Evolutionary conservation across 2,329 filamentous ascomycete species (phyloP).

Genomic region (Leptographium lundbergii): DNA sequence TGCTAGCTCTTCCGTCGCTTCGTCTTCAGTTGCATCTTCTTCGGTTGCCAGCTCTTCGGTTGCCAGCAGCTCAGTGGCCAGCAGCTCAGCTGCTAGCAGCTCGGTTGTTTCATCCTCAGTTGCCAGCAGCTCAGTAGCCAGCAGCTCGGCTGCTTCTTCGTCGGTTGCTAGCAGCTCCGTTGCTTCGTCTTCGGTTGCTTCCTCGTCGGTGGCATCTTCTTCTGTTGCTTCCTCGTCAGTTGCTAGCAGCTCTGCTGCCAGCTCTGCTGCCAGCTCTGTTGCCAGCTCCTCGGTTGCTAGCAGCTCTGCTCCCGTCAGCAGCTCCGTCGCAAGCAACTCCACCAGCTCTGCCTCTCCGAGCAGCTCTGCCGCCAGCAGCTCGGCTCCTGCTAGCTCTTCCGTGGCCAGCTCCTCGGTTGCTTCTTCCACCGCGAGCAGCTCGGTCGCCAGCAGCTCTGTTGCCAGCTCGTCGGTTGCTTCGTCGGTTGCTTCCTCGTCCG

Average conservation of each 20-base stretch:
- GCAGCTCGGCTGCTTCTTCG: not conserved
- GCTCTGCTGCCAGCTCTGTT: not conserved
- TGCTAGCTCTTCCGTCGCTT: not conserved
- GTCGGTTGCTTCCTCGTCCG: not conserved
- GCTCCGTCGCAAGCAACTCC: not conserved
- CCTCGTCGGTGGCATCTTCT: not conserved
- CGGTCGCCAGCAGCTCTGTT: not conserved
- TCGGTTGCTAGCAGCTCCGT: not conserved
- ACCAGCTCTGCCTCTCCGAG: not conserved
- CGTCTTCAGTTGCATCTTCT: not conserved
- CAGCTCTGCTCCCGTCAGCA: not conserved
- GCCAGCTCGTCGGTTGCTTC: too few relatives aligned
- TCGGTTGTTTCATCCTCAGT: not conserved
- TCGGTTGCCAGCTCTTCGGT: not conserved
- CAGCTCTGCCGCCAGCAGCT: not conserved
- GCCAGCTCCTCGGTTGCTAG: not conserved
- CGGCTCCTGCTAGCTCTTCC: not conserved
- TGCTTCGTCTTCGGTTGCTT: not conserved
- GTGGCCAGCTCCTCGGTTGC: not conserved
- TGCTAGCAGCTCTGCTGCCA: not conserved
- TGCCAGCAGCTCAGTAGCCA: not conserved
- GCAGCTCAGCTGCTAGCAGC: too few relatives aligned
- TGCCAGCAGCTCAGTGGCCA: not conserved
- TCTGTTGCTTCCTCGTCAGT: not conserved
- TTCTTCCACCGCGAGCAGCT: not conserved